These are phyloP conservation scores for Lactifluus hygrophoroides DNA, from an alignment of 768 basidiomycete species.

Conservation along the genomic window DNA sequence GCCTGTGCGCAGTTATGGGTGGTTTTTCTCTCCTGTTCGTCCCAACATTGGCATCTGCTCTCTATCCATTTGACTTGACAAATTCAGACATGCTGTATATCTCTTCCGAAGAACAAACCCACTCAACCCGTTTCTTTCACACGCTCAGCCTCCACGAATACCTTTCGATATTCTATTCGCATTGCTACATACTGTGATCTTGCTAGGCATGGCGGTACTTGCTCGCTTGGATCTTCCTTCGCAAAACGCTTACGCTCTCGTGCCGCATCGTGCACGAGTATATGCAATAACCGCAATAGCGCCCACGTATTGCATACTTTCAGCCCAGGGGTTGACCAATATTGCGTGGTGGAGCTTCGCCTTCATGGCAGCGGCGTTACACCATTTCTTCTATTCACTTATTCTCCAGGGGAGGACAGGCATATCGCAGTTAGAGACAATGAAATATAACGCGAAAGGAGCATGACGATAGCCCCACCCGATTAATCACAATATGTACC, in stretches of 20 bases:
- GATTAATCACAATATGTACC: neutral
- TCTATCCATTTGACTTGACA: neutral
- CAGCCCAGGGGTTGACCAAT: constrained; percentile 8
- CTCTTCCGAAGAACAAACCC: constrained; percentile 40
- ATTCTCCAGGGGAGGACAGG: constrained; percentile 38
- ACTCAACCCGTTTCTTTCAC: constrained; percentile 35
- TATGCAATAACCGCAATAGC: constrained; percentile 39
- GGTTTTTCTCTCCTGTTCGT: constrained; percentile 11
- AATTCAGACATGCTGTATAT: constrained; percentile 27
- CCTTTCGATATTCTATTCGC: constrained; percentile 10
- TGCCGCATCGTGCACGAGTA: neutral
- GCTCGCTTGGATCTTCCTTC: neutral
- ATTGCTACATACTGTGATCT: constrained; percentile 21
- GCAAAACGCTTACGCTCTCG: neutral
- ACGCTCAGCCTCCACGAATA: constrained; percentile 7
- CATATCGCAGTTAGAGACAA: constrained; percentile 41
- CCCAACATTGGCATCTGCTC: neutral
- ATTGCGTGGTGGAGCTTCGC: constrained; percentile 17
- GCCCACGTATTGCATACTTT: constrained; percentile 30
- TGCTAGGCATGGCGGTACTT: constrained; percentile 1
- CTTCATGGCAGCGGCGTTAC: neutral
- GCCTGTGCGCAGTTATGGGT: constrained; percentile 28
- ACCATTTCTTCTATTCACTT: constrained; percentile 28
- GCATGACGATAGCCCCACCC: constrained; percentile 29
- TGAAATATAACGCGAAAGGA: constrained; percentile 48